Percentiles rank a stretch among this genome's conserved stretches.
Conservation (phyloP, 225 moss, liverwort and hornwort species). For the Sphagnum tenellum region DNA sequence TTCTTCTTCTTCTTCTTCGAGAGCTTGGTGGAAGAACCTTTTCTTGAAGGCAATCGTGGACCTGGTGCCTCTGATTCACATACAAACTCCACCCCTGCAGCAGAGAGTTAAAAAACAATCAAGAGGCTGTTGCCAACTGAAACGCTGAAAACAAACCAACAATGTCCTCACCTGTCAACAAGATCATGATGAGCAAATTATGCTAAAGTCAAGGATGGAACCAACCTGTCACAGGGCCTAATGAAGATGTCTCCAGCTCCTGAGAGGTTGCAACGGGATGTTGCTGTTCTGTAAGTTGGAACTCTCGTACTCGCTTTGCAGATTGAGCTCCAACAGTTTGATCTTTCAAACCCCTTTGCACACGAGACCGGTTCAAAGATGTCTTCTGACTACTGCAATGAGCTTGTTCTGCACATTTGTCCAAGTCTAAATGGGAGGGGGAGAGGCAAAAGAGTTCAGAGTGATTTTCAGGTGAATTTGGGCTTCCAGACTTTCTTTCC, state of each 20-base stretch:
- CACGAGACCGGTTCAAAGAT: conserved; percentile 1
- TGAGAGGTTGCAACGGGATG: conserved; percentile 3
- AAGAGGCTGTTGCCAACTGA: background rate
- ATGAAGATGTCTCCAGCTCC: conserved; percentile 6
- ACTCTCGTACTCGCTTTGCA: conserved; percentile 3
- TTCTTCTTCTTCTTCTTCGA: conserved; percentile 17
- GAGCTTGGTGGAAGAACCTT: conserved; percentile 3
- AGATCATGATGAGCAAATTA: too few relatives aligned
- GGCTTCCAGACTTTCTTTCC: background rate
- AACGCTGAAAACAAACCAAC: background rate
- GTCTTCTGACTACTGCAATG: conserved; percentile 5
- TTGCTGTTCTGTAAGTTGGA: background rate
- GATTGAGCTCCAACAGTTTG: background rate
- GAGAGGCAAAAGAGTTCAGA: conserved; percentile 4
- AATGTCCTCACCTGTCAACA: background rate
- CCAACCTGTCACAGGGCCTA: too few relatives aligned
- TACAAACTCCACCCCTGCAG: conserved; percentile 7
- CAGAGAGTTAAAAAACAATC: background rate
- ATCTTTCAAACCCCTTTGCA: conserved; percentile 1
- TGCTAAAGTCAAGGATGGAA: too few relatives aligned
- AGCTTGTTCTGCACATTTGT: conserved; percentile 1
- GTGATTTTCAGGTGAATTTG: background rate
- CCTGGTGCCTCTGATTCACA: background rate
- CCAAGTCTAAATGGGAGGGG: conserved; percentile 1
- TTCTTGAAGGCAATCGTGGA: background rate